Evolutionary conservation across 768 basidiomycete genomes (phyloP), one percentile per base, ranked within the genome.

Genomic region (Lactifluus hygrophoroides): DNA sequence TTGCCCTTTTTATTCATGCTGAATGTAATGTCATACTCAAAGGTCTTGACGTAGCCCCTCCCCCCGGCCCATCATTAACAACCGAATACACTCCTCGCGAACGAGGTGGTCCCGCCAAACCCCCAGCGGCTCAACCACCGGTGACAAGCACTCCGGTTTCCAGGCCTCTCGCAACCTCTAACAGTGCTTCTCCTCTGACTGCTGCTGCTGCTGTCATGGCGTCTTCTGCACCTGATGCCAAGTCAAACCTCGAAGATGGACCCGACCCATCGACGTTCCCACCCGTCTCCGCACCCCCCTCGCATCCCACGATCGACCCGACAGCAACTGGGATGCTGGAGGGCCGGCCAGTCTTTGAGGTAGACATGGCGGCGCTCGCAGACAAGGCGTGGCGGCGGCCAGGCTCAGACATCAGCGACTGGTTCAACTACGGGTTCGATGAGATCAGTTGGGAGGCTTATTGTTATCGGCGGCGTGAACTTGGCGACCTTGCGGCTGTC

Each of bases 351-450:
- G 88, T 96, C 44, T 81, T 91, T 35, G 94, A 96, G 55, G 79
- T 93, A 27, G 94, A 96, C 68, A 66, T 95, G 49, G 78, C 70
- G 45, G 81, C 82, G 27, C 76, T 88, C 76, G 73, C 79, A 9
- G 88, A 91, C 61, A 95, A 95, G 67, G 85, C 86, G 4, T 99
- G 96, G 96, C 76, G 96, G 61, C 74, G 85, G 58, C 88, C 94
- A 8, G 96, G 96, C 34, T 85, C 90, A 4, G 93, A 96, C 74
- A 77, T 96, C 60, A 88, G 89, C 64, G 94, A 97, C 74, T 99
- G 94, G 88, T 99, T 99, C 74, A 98, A 99, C 72, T 98, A 96
- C 65, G 96, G 96, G 0, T 98, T 98, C 67, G 96, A 99, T 71
- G 96, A 99, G 72, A 80, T 90, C 16, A 89, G 88, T 34, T 99